phyloP scores from a whole-genome alignment of 129 eudicot species.

The Dittrichia graveolens region DNA sequence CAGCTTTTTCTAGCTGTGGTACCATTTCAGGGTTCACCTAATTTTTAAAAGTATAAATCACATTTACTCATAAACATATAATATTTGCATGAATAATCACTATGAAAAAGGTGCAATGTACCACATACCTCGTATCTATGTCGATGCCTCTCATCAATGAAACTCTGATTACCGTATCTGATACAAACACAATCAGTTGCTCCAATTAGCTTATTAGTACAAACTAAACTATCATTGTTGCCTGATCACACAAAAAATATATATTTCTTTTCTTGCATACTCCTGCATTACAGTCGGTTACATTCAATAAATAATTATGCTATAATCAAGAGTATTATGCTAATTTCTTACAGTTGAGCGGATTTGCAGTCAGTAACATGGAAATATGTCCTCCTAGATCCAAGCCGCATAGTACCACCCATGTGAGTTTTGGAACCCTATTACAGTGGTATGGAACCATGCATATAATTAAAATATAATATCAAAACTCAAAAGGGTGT shows the following conservation, averaged over 20 bases:
- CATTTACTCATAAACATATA: background rate
- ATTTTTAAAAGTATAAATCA: background rate
- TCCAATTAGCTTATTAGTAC: slow-evolving; percentile 11
- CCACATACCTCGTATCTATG: slow-evolving; percentile 86
- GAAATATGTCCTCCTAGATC: slow-evolving; percentile 90
- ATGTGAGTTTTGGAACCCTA: slow-evolving; percentile 96
- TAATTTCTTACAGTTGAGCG: slow-evolving; percentile 69
- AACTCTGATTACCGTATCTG: slow-evolving; percentile 75
- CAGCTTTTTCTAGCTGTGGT: slow-evolving; percentile 76
- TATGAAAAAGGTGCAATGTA: background rate
- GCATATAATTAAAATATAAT: background rate
- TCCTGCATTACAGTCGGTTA: background rate
- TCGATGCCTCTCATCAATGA: slow-evolving; percentile 88
- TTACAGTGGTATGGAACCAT: slow-evolving; percentile 14
- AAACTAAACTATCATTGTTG: background rate
- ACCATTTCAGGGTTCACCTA: slow-evolving; percentile 95
- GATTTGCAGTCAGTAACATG: slow-evolving; percentile 64
- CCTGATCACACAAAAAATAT: slow-evolving; percentile 4
- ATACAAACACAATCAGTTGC: slow-evolving; percentile 32
- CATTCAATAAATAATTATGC: background rate
- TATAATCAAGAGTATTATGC: background rate
- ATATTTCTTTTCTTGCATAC: background rate
- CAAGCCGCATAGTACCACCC: slow-evolving; percentile 99
- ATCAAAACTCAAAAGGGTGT: background rate
- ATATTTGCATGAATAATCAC: background rate